These are phyloP conservation scores for Aspergillus olivimuriae DNA, from an alignment of 495 filamentous ascomycete species.

Conservation along the genomic window DNA sequence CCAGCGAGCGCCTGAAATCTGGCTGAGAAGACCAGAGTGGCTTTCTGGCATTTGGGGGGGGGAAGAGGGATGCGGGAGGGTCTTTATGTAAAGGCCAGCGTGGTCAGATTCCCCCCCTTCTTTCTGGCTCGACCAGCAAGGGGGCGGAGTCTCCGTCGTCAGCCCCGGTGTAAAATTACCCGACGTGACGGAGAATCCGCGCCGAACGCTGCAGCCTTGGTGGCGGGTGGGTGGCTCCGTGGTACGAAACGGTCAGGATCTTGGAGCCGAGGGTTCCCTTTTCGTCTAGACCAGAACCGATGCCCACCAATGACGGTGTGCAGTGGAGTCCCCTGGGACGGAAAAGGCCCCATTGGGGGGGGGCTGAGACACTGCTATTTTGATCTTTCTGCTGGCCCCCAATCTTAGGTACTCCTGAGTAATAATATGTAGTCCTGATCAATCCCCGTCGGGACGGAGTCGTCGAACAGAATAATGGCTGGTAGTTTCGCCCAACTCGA, in stretches of 20 bases:
- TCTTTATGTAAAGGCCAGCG: constrained; percentile 42
- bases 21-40: constrained; percentile 9
- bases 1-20: no score
- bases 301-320: background rate
- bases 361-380: background rate
- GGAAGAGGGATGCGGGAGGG: constrained; percentile 13
- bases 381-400: no score
- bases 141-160: constrained; percentile 17
- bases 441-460: no score
- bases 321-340: background rate
- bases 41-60: constrained; percentile 8
- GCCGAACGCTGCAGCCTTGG: no score
- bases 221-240: no score
- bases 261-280: background rate
- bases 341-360: background rate
- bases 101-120: constrained; percentile 29
- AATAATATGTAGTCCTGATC: no score
- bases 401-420: no score
- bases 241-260: background rate
- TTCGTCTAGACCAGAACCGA: background rate
- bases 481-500: no score
- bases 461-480: no score
- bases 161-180: constrained; percentile 2
- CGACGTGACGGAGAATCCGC: background rate
- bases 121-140: constrained; percentile 9